A percentile compares a stretch with the other conserved stretches of the same genome.
Conservation (phyloP, 2,329 filamentous ascomycete species). For the Talaromyces rugulosus region DNA sequence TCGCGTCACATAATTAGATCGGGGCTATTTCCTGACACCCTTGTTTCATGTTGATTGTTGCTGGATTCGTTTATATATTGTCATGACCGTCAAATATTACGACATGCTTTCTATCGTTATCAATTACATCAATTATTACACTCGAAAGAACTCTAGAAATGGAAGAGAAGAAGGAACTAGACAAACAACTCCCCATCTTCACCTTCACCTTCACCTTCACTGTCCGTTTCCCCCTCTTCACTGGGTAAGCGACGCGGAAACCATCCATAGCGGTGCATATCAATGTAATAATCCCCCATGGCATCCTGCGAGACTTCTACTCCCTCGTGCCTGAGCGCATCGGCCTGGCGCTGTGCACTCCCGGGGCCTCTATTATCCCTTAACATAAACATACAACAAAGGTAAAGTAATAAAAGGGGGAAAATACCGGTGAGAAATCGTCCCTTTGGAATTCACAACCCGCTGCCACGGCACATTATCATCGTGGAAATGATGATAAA, state of each 20-base stretch:
- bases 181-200: not conserved
- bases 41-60: not conserved
- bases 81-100: not conserved
- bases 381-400: not conserved
- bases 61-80: not conserved
- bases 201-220: not conserved
- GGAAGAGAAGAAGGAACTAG: not conserved
- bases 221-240: conserved; percentile 29
- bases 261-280: conserved; percentile 44
- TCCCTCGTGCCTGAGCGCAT: conserved; percentile 37
- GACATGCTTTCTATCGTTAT: not conserved
- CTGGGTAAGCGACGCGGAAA: conserved; percentile 49
- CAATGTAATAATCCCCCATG: conserved; percentile 42
- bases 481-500: conserved; percentile 59
- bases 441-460: conserved; percentile 81
- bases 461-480: conserved; percentile 90
- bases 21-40: not conserved
- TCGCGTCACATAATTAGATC: not conserved
- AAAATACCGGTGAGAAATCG: conserved; percentile 74
- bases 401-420: not conserved
- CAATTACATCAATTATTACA: not conserved
- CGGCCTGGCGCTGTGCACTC: conserved; percentile 41
- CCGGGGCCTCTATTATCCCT: conserved; percentile 34
- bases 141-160: not conserved
- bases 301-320: conserved; percentile 38